phyloP scores from a whole-genome alignment of 805 yeast species.

The Yarrowia sp. region DNA sequence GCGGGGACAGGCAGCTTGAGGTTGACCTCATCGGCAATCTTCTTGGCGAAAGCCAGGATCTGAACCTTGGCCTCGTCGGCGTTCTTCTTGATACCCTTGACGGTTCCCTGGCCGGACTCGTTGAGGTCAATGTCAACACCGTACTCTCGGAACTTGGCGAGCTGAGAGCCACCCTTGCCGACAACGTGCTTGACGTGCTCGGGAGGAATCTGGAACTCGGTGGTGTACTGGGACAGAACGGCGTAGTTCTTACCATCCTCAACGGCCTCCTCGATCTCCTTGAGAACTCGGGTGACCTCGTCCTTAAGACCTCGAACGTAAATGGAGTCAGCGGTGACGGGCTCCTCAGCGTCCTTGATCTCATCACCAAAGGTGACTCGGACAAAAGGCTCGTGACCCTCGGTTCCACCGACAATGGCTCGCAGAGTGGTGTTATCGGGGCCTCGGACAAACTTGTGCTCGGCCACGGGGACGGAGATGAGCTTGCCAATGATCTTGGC shows the following conservation, averaged over 20 bases:
- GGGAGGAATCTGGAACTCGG: slow-evolving; percentile 67
- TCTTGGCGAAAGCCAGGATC: slow-evolving; percentile 65
- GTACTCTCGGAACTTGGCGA: slow-evolving; percentile 71
- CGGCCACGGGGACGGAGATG: slow-evolving; percentile 59
- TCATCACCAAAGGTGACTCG: slow-evolving; percentile 48
- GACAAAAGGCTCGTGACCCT: slow-evolving; percentile 53
- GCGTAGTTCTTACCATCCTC: slow-evolving; percentile 62
- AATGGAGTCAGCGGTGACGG: slow-evolving; percentile 58
- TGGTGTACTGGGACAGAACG: slow-evolving; percentile 55
- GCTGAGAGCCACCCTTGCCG: slow-evolving; percentile 85
- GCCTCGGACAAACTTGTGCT: slow-evolving; percentile 68
- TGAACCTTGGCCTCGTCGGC: slow-evolving; percentile 73
- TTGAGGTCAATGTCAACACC: slow-evolving; percentile 79
- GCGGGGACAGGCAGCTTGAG: slow-evolving; percentile 72
- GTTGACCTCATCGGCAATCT: slow-evolving; percentile 82
- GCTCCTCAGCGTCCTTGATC: slow-evolving; percentile 49
- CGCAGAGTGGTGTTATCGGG: slow-evolving; percentile 66
- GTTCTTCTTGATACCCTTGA: slow-evolving; percentile 80
- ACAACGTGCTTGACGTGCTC: slow-evolving; percentile 77
- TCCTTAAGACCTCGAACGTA: slow-evolving; percentile 71
- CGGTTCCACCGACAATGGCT: slow-evolving; percentile 51
- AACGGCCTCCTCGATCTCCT: slow-evolving; percentile 61
- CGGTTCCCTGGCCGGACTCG: slow-evolving; percentile 61
- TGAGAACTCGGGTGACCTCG: slow-evolving; percentile 63
- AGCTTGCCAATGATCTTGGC: slow-evolving; percentile 59